Evolutionary conservation across 495 filamentous ascomycete genomes (phyloP).

Genomic region (Podospora tetraspora): DNA sequence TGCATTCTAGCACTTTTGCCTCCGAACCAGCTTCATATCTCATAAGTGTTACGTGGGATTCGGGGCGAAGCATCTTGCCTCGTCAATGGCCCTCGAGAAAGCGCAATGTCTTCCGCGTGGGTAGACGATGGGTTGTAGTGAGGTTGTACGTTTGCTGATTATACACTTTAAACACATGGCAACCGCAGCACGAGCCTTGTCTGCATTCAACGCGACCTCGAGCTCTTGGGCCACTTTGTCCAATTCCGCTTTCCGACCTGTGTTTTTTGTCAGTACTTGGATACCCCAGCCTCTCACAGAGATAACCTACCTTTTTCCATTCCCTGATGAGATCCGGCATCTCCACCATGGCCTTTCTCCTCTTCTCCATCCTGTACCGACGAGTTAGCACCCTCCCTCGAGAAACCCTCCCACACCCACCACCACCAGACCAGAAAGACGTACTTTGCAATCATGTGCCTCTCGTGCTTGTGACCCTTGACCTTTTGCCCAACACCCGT

Average conservation of each 20-base stretch:
- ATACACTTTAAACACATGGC: constrained; percentile 23
- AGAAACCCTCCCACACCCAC: background rate
- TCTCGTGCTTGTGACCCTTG: constrained; percentile 91
- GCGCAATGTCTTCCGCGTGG: background rate
- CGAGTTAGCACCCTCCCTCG: constrained; percentile 15
- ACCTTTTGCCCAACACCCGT: constrained; percentile 89
- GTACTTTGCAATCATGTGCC: constrained; percentile 70
- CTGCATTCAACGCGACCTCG: background rate
- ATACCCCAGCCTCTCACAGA: background rate
- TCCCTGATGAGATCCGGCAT: constrained; percentile 86
- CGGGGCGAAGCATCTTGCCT: background rate
- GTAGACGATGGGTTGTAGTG: background rate
- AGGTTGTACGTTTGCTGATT: constrained; percentile 25
- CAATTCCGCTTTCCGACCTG: constrained; percentile 82
- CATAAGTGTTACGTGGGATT: background rate
- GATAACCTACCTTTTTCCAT: constrained; percentile 81
- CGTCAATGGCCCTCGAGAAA: background rate
- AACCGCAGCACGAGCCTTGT: background rate
- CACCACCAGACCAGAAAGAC: constrained; percentile 23
- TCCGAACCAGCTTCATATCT: background rate
- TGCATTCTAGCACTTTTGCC: background rate
- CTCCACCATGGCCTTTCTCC: constrained; percentile 83
- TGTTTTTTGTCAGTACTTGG: background rate
- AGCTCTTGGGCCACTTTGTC: constrained; percentile 76
- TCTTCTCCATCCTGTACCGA: constrained; percentile 66